Conservation (phyloP, 2,329 filamentous ascomycete genomes). For the Penicillium occitanis region DNA sequence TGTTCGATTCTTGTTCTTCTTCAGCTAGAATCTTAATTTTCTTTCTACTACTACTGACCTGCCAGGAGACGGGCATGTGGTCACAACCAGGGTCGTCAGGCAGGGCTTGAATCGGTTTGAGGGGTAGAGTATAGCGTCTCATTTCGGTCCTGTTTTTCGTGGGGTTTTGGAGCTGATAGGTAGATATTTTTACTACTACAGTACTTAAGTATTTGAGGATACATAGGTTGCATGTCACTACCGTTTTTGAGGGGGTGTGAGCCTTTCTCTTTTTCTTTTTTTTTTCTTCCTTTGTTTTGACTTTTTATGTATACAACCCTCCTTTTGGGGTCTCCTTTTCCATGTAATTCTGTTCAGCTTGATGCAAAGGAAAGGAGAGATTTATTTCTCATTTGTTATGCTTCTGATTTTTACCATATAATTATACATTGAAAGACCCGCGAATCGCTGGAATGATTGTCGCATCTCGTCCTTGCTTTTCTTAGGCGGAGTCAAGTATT, state of each 20-base stretch:
- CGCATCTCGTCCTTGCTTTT: neutral
- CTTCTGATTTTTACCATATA: neutral
- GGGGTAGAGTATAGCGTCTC: slow-evolving; percentile 4
- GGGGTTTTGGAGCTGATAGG: neutral
- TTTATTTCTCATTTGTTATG: neutral
- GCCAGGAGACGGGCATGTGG: neutral
- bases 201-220: neutral
- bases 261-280: neutral
- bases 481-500: neutral
- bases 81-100: neutral
- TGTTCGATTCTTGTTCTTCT: neutral
- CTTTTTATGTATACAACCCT: slow-evolving; percentile 5
- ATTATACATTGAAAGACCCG: neutral
- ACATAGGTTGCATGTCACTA: neutral
- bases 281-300: neutral
- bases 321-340: neutral
- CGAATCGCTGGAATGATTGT: neutral
- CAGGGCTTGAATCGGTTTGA: neutral
- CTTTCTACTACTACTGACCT: neutral
- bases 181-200: neutral
- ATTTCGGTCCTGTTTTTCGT: neutral
- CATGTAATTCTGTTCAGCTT: neutral
- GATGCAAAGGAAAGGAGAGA: neutral
- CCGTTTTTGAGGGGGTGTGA: neutral
- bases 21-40: neutral